Conservation (phyloP, 306 rosid species). For the Argentina anserina region DNA sequence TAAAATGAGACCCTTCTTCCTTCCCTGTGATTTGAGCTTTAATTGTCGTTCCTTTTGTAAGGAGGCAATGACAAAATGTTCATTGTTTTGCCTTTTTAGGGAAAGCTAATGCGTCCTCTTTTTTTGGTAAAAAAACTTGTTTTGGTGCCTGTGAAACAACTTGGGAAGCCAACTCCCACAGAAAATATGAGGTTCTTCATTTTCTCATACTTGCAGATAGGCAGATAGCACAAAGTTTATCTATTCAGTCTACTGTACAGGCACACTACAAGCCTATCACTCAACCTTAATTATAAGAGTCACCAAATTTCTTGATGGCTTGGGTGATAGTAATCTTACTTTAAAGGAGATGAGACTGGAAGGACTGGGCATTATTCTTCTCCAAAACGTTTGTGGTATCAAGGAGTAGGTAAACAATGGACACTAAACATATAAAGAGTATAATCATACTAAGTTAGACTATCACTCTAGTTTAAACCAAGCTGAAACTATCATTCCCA, state of each 20-base stretch:
- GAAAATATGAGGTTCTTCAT: neutral
- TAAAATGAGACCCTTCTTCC: no score
- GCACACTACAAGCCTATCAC: neutral
- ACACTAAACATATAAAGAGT: neutral
- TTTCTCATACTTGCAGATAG: neutral
- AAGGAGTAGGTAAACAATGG: neutral
- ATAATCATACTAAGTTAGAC: neutral
- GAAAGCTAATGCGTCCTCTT: no score
- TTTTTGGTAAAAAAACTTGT: neutral
- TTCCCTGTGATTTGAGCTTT: no score
- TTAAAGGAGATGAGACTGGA: neutral
- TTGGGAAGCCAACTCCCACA: conserved; percentile 1
- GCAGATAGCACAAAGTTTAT: no score
- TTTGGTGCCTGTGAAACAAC: neutral
- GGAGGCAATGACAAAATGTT: no score
- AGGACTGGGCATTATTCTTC: neutral
- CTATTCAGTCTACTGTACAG: no score
- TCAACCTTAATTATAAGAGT: neutral
- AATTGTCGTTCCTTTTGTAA: no score
- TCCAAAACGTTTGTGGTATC: neutral
- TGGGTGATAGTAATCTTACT: neutral
- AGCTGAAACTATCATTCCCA: neutral
- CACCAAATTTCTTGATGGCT: neutral
- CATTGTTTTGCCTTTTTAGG: no score
- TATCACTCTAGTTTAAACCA: neutral